Base-by-base conservation (phyloP, 768 basidiomycete species). In the Calvatia gigantea region DNA sequence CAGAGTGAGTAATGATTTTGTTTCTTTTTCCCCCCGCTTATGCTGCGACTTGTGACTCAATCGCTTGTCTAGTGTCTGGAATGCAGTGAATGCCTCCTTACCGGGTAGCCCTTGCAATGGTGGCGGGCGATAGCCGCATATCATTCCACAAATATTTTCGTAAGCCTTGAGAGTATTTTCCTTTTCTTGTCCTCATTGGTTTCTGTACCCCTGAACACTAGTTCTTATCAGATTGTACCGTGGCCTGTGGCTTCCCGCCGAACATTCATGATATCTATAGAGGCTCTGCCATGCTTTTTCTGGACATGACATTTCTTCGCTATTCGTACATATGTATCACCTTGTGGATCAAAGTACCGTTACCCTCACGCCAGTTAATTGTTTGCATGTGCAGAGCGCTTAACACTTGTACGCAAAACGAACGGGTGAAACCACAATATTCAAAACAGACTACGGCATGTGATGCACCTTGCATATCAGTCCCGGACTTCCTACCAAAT, bases 41-140 rank as follows among this genome's bases (percentile, higher is more conserved):
- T 27, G n/a, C 29, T 32, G 39, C 51, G 46, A 47, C 45, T 17
- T 32, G 54, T 32, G 51, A 54, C 17, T 7, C 15, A 28, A 44
- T 17, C 29, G n/a, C 37, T 54, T 50, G 54, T 60, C 19, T 58
- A 80, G 78, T 61, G 74, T 82, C 44, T 90, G 86, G 83, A 72
- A 81, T 60, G 84, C 83, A 19, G 78, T 78, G 19, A 70, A 70
- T 54, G 77, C 73, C 15, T 43, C 76, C 39, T 65, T 85, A 57
- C 81, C 81, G 27, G 67, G 75, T 29, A 69, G 77, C 21, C 65
- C 73, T 21, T 83, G 82, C 61, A 63, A 65, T 44, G 70, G 72
- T 42, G 31, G 54, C 6, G 46, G 46, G 28, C 49, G 14, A 56
- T 19, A n/a, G n/a, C 41, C 7, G n/a, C 7, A 21, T 42, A 11